These are phyloP conservation scores for Haberlea rhodopensis DNA, from an alignment of 257 asterid genomes.

Conservation along the genomic window DNA sequence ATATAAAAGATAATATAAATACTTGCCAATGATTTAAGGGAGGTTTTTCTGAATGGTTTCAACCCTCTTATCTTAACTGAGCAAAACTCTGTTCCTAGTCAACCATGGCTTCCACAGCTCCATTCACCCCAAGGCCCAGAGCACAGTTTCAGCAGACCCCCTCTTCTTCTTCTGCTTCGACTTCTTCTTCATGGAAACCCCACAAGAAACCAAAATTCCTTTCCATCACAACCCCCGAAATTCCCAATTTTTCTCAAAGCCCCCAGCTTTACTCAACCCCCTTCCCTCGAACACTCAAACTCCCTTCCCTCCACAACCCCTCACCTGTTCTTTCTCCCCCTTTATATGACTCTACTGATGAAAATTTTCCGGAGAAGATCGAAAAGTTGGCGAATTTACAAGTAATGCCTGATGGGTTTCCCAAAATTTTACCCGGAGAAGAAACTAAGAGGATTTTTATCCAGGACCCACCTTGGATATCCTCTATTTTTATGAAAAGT, in stretches of 20 bases:
- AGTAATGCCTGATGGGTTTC: constrained; percentile 41
- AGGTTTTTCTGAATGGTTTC: background rate
- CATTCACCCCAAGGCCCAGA: constrained; percentile 53
- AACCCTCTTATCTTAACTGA: background rate
- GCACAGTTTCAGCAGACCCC: constrained; percentile 40
- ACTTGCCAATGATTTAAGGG: background rate
- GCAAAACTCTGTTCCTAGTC: background rate
- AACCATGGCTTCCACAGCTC: constrained; percentile 71
- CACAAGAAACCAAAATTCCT: constrained; percentile 33
- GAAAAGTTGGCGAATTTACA: constrained; percentile 40
- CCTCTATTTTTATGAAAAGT: constrained; percentile 65
- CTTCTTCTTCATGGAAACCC: constrained; percentile 36
- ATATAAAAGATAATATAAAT: too few species aligned
- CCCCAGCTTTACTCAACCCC: constrained; percentile 38
- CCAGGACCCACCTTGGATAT: constrained; percentile 87
- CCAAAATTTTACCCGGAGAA: constrained; percentile 29
- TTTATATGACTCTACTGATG: constrained; percentile 56
- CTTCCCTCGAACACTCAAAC: constrained; percentile 65
- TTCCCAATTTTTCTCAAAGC: constrained; percentile 35
- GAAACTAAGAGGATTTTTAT: constrained; percentile 53
- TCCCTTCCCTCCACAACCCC: constrained; percentile 49
- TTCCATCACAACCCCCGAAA: constrained; percentile 41
- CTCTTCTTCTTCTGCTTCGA: constrained; percentile 4
- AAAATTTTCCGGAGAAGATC: constrained; percentile 37
- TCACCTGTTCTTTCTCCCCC: constrained; percentile 51